phyloP scores from a whole-genome alignment of 768 basidiomycete genomes.

The Psilocybe cubensis region DNA sequence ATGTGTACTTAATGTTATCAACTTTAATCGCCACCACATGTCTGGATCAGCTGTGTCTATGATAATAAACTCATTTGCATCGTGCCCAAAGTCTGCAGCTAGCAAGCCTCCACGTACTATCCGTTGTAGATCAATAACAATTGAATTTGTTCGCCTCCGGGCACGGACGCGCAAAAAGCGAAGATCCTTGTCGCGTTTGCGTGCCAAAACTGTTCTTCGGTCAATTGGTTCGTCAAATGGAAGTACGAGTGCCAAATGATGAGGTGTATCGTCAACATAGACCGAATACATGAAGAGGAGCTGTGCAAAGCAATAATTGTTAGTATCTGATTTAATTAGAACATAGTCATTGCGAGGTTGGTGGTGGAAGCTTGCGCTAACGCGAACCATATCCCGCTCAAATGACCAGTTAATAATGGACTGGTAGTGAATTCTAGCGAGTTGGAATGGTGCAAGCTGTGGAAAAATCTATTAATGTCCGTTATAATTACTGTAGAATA shows the following conservation, averaged over 20 bases:
- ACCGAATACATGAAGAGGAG: background rate
- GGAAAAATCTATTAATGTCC: background rate
- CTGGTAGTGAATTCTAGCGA: background rate
- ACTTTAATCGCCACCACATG: slow-evolving; percentile 3
- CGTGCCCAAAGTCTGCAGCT: background rate
- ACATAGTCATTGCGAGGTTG: background rate
- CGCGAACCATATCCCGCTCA: background rate
- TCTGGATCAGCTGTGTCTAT: background rate
- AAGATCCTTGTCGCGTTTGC: background rate
- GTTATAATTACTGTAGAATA: background rate
- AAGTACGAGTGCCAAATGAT: background rate
- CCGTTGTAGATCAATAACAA: background rate
- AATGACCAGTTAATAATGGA: background rate
- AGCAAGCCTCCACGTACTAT: background rate
- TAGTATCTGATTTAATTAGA: background rate
- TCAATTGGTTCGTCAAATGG: background rate
- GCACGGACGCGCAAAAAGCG: background rate
- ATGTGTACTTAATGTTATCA: background rate
- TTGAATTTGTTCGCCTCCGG: background rate
- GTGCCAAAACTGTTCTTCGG: background rate
- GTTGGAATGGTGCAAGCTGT: background rate
- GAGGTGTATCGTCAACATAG: background rate
- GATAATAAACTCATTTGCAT: background rate
- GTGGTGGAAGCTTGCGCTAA: background rate
- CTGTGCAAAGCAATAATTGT: background rate